Conservation (phyloP, 2,329 filamentous ascomycete genomes). For the Pyrenophora teres region DNA sequence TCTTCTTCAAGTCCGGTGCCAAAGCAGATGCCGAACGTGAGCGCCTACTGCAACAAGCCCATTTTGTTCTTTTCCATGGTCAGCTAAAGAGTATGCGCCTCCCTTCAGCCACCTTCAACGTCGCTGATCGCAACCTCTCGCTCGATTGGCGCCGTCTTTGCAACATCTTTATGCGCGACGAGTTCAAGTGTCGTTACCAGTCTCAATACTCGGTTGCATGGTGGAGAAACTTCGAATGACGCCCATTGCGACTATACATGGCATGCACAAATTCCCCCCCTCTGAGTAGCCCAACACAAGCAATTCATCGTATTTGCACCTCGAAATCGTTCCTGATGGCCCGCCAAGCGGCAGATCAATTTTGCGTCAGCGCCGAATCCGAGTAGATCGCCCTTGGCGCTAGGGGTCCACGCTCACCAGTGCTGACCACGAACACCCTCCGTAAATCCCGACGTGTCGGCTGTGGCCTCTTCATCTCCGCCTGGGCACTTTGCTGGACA, state of each 20-base stretch:
- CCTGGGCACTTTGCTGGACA: conserved; percentile 18
- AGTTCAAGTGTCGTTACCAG: conserved; percentile 19
- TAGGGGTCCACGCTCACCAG: conserved; percentile 8
- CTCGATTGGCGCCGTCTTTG: conserved; percentile 25
- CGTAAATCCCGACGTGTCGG: conserved; percentile 9
- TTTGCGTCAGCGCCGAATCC: conserved; percentile 11
- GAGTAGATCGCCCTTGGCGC: conserved; percentile 23
- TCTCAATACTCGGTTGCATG: conserved; percentile 12
- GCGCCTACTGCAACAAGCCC: conserved; percentile 11
- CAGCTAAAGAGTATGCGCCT: conserved; percentile 21
- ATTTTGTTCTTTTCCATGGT: conserved; percentile 24
- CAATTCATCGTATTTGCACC: conserved; percentile 8
- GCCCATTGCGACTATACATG: not conserved
- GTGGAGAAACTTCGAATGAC: conserved; percentile 14
- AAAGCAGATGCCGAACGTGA: conserved; percentile 10
- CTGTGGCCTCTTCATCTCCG: conserved; percentile 8
- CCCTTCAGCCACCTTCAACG: conserved; percentile 18
- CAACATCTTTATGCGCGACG: conserved; percentile 18
- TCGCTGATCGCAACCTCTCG: conserved; percentile 13
- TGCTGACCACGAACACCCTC: conserved; percentile 1
- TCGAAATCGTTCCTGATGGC: conserved; percentile 5
- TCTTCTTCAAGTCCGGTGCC: conserved; percentile 17
- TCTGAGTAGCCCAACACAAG: conserved; percentile 5
- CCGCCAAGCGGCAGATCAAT: conserved; percentile 16
- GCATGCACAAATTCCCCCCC: conserved; percentile 10